phyloP scores from a whole-genome alignment of 2,329 filamentous ascomycete genomes.

The Emericellopsis atlantica region DNA sequence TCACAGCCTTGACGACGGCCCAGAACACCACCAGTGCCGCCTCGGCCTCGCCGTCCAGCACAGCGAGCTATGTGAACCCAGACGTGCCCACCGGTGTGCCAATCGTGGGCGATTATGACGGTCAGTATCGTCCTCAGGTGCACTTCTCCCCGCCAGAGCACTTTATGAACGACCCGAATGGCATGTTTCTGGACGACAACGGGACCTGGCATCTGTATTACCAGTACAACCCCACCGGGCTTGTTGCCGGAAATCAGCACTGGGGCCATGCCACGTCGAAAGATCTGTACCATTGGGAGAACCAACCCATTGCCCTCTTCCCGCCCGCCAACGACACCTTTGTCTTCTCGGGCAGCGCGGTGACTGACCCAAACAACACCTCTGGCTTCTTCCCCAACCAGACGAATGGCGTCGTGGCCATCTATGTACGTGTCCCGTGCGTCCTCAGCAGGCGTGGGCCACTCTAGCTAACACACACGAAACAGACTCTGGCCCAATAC shows the following conservation, averaged over 20 bases:
- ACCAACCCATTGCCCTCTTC: slow-evolving; percentile 49
- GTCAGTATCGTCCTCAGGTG: slow-evolving; percentile 32
- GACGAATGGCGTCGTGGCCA: slow-evolving; percentile 47
- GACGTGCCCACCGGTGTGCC: background rate
- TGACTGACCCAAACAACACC: slow-evolving; percentile 51
- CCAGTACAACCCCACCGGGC: slow-evolving; percentile 33
- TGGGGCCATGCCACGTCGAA: slow-evolving; percentile 54
- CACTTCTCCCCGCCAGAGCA: slow-evolving; percentile 40
- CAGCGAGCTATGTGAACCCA: background rate
- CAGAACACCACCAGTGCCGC: too few species aligned
- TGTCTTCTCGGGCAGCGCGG: slow-evolving; percentile 41
- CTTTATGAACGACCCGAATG: slow-evolving; percentile 54
- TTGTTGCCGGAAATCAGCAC: slow-evolving; percentile 45
- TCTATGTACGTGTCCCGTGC: slow-evolving; percentile 15
- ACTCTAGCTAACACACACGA: background rate
- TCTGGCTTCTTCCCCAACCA: slow-evolving; percentile 52
- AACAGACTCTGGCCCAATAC: slow-evolving; percentile 13
- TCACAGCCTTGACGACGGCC: too few species aligned
- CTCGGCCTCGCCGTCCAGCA: too few species aligned
- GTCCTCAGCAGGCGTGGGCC: background rate
- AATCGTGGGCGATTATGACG: slow-evolving; percentile 9
- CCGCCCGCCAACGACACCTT: slow-evolving; percentile 28
- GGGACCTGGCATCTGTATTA: slow-evolving; percentile 54
- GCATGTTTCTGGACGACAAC: slow-evolving; percentile 43
- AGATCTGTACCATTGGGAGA: slow-evolving; percentile 52